Evolutionary conservation across 2,329 filamentous ascomycete genomes (phyloP).

Genomic region (Xylariaceae sp.): DNA sequence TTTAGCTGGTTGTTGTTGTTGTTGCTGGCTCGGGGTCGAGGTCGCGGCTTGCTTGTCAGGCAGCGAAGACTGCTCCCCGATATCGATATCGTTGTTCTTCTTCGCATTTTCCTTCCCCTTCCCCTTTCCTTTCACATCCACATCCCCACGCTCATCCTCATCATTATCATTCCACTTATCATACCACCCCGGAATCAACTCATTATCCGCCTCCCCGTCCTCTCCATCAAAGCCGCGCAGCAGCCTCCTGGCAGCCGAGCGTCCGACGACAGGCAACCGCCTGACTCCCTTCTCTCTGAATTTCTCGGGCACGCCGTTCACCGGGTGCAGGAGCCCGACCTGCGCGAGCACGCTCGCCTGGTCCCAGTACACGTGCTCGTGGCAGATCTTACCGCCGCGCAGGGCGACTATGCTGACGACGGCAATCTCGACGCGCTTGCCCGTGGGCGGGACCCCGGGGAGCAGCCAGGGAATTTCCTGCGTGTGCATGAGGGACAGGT

Average conservation of each 20-base stretch:
- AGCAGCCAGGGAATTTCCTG: constrained; percentile 55
- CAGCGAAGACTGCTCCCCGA: too few species aligned
- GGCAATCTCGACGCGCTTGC: constrained; percentile 48
- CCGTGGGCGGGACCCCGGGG: constrained; percentile 53
- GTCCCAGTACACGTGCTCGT: constrained; percentile 66
- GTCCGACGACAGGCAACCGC: constrained; percentile 36
- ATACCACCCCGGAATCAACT: constrained; percentile 34
- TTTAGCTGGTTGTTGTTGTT: too few species aligned
- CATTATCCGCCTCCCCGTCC: constrained; percentile 40
- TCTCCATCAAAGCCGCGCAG: constrained; percentile 33
- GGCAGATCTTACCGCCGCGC: constrained; percentile 56
- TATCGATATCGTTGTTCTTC: too few species aligned
- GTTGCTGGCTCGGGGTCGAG: too few species aligned
- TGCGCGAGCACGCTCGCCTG: constrained; percentile 60
- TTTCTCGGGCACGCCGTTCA: constrained; percentile 31
- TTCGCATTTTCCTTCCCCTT: background rate
- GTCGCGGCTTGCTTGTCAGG: too few species aligned
- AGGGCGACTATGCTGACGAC: constrained; percentile 60
- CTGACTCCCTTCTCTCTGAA: constrained; percentile 32
- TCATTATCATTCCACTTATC: constrained; percentile 25
- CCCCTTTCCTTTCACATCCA: background rate
- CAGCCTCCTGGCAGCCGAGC: constrained; percentile 35
- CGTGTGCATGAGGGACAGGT: constrained; percentile 53
- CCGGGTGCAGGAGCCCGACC: constrained; percentile 49
- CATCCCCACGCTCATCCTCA: constrained; percentile 7